These are phyloP conservation scores for Hypoxylon sp. DNA, from an alignment of 2,329 filamentous ascomycete genomes.

Conservation along the genomic window DNA sequence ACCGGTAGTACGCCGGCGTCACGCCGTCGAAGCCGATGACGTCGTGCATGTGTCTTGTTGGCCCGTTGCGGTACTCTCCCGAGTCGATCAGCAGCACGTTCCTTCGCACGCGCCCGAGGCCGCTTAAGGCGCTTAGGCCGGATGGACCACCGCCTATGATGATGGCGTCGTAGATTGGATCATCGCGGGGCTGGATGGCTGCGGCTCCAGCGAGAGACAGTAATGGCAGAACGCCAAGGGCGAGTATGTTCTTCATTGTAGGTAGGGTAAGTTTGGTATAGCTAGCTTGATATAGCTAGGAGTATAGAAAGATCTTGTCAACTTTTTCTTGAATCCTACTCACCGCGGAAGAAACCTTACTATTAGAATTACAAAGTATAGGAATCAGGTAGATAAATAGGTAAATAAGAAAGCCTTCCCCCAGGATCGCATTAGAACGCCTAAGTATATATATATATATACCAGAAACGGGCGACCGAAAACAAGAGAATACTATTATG, in stretches of 20 bases:
- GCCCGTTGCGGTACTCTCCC: constrained; percentile 64
- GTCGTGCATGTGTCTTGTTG: constrained; percentile 68
- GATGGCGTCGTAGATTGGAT: constrained; percentile 59
- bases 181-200: constrained; percentile 12
- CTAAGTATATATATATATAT: background rate
- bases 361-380: no score
- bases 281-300: background rate
- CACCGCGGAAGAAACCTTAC: no score
- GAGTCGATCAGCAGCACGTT: constrained; percentile 66
- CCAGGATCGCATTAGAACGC: no score
- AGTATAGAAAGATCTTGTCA: constrained; percentile 8
- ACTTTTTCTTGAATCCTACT: constrained; percentile 7
- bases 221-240: constrained; percentile 25
- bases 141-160: constrained; percentile 66
- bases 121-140: constrained; percentile 63
- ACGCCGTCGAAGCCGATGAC: constrained; percentile 69
- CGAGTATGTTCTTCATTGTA: constrained; percentile 32
- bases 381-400: no score
- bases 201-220: constrained; percentile 29
- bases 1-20: constrained; percentile 63
- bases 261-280: constrained; percentile 3
- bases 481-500: no score
- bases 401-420: no score
- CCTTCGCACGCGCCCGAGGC: constrained; percentile 65
- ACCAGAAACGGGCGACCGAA: constrained; percentile 19